phyloP scores from a whole-genome alignment of 257 asterid genomes.

The Gynochthodes officinalis region DNA sequence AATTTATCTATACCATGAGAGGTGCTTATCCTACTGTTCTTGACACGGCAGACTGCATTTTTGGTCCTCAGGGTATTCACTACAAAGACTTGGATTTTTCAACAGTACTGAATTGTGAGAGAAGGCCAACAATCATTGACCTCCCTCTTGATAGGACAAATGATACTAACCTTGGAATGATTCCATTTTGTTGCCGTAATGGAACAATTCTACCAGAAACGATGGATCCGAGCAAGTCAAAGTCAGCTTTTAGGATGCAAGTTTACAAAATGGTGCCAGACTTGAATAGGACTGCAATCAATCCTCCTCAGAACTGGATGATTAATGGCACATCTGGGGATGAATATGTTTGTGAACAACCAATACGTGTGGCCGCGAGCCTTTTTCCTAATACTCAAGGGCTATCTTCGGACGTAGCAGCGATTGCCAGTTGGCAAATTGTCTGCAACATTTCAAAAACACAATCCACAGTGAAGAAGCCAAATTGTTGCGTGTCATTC shows the following conservation, averaged over 20 bases:
- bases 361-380: conserved; percentile 43
- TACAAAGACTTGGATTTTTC: conserved; percentile 46
- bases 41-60: conserved; percentile 51
- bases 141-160: conserved; percentile 54
- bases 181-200: conserved; percentile 65
- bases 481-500: conserved; percentile 66
- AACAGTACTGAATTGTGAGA: conserved; percentile 43
- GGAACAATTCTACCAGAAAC: conserved; percentile 57
- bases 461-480: conserved; percentile 20
- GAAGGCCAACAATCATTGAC: conserved; percentile 55
- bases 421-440: conserved; percentile 62
- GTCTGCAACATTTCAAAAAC: conserved; percentile 47
- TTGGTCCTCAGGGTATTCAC: conserved; percentile 45
- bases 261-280: conserved; percentile 75
- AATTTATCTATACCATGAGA: conserved; percentile 56
- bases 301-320: conserved; percentile 61
- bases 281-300: conserved; percentile 42
- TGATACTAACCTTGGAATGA: conserved; percentile 47
- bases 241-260: conserved; percentile 49
- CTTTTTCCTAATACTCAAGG: conserved; percentile 51
- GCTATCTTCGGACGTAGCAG: conserved; percentile 38
- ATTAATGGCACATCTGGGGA: conserved; percentile 46
- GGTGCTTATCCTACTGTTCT: conserved; percentile 55
- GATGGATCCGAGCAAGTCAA: conserved; percentile 46
- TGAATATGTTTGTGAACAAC: conserved; percentile 48